Evolutionary conservation across 208 protist genomes (phyloP).

Genomic region (Vickermania spadyakhi): DNA sequence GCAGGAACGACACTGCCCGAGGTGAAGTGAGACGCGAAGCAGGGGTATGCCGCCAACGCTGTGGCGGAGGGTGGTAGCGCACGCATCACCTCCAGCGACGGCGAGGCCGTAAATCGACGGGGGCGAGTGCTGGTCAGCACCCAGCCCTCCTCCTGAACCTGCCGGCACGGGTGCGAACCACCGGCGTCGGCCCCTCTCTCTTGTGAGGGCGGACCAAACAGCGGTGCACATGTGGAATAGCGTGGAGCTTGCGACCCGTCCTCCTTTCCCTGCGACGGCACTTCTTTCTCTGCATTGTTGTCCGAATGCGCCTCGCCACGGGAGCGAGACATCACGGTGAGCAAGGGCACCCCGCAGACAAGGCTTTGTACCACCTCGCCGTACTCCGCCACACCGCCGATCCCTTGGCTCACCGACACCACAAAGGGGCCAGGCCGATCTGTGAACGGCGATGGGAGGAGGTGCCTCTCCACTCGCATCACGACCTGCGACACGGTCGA

Average conservation of each 20-base stretch:
- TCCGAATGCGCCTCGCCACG: not conserved
- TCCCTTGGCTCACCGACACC: conserved; percentile 11
- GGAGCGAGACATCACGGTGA: not conserved
- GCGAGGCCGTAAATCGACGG: too few relatives aligned
- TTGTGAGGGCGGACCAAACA: not conserved
- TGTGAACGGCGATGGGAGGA: not conserved
- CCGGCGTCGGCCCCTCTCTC: not conserved
- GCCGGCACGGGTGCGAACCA: not conserved
- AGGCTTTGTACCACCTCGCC: conserved; percentile 30
- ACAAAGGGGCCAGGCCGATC: not conserved
- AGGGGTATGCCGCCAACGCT: not conserved
- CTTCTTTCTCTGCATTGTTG: not conserved
- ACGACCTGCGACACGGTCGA: not conserved
- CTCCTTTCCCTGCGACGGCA: not conserved
- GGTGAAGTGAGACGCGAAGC: not conserved
- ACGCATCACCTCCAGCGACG: too few relatives aligned
- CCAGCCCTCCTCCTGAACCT: too few relatives aligned
- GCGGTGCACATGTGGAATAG: not conserved
- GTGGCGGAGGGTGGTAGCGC: not conserved
- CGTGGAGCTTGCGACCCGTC: not conserved
- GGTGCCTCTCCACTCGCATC: not conserved
- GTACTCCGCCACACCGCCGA: conserved; percentile 46
- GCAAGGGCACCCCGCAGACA: conserved; percentile 11
- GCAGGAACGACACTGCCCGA: not conserved
- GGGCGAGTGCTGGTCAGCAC: too few relatives aligned